A percentile compares a stretch with the other conserved stretches of the same genome.
Evolutionary conservation across 441 rosid genomes (phyloP).

Genomic region (Croton laevigatus): DNA sequence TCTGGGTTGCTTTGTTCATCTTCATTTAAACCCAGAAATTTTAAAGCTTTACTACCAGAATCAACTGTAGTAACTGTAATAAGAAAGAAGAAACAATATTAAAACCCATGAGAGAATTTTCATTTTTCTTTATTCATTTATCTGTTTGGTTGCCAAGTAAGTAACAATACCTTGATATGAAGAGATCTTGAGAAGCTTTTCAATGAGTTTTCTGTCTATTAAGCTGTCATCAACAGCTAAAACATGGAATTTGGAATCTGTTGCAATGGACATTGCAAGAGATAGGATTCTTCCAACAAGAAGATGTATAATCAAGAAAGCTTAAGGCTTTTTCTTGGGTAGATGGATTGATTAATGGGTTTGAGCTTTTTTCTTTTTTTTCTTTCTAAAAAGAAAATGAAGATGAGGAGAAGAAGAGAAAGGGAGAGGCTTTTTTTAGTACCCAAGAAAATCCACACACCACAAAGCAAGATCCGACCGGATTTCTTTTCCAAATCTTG

Average conservation of each 20-base stretch:
- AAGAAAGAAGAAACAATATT: background rate
- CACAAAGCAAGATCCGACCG: constrained; percentile 52
- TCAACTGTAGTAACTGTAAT: constrained; percentile 77
- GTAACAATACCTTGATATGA: constrained; percentile 56
- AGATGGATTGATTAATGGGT: background rate
- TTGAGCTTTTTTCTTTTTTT: background rate
- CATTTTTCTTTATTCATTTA: background rate
- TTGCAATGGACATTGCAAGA: constrained; percentile 43
- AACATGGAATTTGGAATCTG: constrained; percentile 54
- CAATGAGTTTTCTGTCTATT: constrained; percentile 60
- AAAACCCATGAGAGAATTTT: background rate
- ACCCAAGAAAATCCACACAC: constrained; percentile 37
- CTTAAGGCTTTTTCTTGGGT: background rate
- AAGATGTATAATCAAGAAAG: constrained; percentile 1
- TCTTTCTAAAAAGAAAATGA: background rate
- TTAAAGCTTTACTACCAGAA: constrained; percentile 78
- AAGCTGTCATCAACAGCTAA: constrained; percentile 71
- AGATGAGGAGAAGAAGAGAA: constrained; percentile 7
- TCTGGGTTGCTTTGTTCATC: constrained; percentile 31
- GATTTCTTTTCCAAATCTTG: constrained; percentile 44
- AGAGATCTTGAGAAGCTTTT: constrained; percentile 56
- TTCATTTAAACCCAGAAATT: constrained; percentile 62
- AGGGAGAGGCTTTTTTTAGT: constrained; percentile 4
- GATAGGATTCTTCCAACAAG: background rate
- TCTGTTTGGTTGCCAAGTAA: background rate